Percentiles rank a stretch among this genome's conserved stretches.
These are phyloP conservation scores for Cordyceps militaris DNA, from an alignment of 2,329 filamentous ascomycete genomes.

Conservation along the genomic window DNA sequence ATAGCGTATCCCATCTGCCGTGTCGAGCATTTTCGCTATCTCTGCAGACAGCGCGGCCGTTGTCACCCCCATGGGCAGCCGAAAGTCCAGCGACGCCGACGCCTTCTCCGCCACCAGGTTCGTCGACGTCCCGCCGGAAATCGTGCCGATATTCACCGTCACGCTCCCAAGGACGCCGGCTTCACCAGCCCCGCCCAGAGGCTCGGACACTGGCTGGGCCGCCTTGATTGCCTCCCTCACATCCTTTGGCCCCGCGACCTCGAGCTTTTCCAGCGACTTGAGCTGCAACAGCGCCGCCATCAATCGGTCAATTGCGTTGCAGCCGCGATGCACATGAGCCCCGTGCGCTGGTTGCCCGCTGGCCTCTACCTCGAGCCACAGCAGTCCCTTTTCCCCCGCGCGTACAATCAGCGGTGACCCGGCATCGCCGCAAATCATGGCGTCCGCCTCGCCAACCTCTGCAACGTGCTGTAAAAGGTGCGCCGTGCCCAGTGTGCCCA, in stretches of 20 bases:
- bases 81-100: constrained; percentile 12
- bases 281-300: constrained; percentile 7
- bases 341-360: constrained; percentile 13
- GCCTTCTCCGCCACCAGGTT: constrained; percentile 14
- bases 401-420: constrained; percentile 13
- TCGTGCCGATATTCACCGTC: constrained; percentile 16
- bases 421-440: constrained; percentile 15
- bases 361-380: constrained; percentile 13
- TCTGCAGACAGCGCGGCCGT: not conserved
- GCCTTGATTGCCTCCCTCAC: not conserved
- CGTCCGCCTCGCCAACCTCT: constrained; percentile 6
- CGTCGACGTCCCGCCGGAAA: constrained; percentile 13
- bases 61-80: constrained; percentile 13
- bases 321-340: constrained; percentile 13
- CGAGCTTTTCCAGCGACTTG: constrained; percentile 9
- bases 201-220: constrained; percentile 12
- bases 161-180: constrained; percentile 6
- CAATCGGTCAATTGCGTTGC: constrained; percentile 13
- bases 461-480: constrained; percentile 10
- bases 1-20: constrained; percentile 1
- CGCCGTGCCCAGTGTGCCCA: constrained; percentile 12
- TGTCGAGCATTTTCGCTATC: constrained; percentile 1
- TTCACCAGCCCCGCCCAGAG: constrained; percentile 12
- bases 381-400: constrained; percentile 14
- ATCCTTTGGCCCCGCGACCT: not conserved